Conservation (phyloP, 805 yeast genomes). For the Sungouiozyma intestinalis region DNA sequence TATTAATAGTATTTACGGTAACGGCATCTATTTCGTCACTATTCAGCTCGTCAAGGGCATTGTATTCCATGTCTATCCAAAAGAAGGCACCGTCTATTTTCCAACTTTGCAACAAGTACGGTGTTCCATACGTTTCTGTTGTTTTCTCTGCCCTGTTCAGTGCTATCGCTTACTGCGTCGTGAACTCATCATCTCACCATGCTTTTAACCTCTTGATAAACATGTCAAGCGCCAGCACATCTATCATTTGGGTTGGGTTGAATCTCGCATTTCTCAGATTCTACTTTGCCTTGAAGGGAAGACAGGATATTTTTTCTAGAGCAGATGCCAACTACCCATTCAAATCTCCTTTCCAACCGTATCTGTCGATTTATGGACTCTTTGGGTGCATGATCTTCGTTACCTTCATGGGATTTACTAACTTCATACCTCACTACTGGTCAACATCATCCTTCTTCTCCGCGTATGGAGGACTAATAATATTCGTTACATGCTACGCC, state of each 20-base stretch:
- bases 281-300: constrained; percentile 45
- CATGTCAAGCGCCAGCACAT: constrained; percentile 62
- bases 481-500: constrained; percentile 40
- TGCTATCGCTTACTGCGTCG: constrained; percentile 48
- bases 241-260: constrained; percentile 72
- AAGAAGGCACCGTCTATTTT: constrained; percentile 54
- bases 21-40: constrained; percentile 49
- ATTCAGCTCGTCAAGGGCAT: constrained; percentile 50
- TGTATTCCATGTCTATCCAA: constrained; percentile 44
- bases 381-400: constrained; percentile 42
- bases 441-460: constrained; percentile 51
- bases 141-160: constrained; percentile 53
- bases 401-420: constrained; percentile 50
- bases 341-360: constrained; percentile 62
- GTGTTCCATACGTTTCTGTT: constrained; percentile 68
- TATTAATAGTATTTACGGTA: constrained; percentile 44
- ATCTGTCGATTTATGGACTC: constrained; percentile 51
- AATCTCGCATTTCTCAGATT: constrained; percentile 55
- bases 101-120: constrained; percentile 47
- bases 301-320: constrained; percentile 57
- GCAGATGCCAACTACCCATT: constrained; percentile 58
- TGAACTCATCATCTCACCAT: constrained; percentile 43
- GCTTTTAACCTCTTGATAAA: constrained; percentile 61
- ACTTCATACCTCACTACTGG: constrained; percentile 52
- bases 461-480: constrained; percentile 50